A percentile compares a stretch with the other conserved stretches of the same genome.
These are phyloP conservation scores for Penicillium sp. DNA, from an alignment of 2,329 filamentous ascomycete species.

Conservation along the genomic window DNA sequence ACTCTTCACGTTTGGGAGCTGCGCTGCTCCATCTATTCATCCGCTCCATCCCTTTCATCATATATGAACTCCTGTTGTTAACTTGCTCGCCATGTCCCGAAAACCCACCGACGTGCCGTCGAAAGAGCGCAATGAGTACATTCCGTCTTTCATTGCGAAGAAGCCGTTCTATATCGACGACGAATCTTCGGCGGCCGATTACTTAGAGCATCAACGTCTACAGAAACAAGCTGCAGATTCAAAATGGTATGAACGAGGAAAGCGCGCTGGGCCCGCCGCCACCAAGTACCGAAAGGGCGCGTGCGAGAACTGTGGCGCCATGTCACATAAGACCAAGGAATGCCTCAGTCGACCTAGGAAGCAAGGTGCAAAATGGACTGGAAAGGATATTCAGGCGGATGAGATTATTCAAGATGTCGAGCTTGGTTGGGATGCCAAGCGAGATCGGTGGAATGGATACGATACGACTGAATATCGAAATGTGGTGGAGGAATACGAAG, in stretches of 20 bases:
- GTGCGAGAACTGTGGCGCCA: constrained; percentile 96
- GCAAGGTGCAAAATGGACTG: constrained; percentile 85
- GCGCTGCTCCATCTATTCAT: neutral
- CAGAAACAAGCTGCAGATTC: constrained; percentile 66
- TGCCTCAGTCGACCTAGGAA: constrained; percentile 86
- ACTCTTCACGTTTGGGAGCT: neutral
- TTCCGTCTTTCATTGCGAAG: constrained; percentile 95
- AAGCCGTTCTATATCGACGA: constrained; percentile 92
- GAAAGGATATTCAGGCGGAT: constrained; percentile 89
- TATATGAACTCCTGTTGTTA: neutral
- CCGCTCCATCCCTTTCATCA: neutral
- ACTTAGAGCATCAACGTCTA: constrained; percentile 92
- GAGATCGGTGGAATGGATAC: constrained; percentile 98
- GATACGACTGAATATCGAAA: constrained; percentile 78
- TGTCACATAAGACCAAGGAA: constrained; percentile 94
- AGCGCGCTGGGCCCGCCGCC: constrained; percentile 77
- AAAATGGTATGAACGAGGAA: constrained; percentile 90
- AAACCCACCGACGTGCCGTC: constrained; percentile 52
- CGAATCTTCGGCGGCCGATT: constrained; percentile 71
- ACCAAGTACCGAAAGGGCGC: constrained; percentile 98
- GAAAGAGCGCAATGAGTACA: constrained; percentile 97
- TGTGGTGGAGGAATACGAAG: constrained; percentile 85
- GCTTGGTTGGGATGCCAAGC: constrained; percentile 93
- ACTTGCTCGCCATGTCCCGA: constrained; percentile 35
- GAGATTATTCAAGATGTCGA: constrained; percentile 80